Base-by-base conservation (phyloP, 2,329 filamentous ascomycete species). In the Ceratocystis lukuohia region DNA sequence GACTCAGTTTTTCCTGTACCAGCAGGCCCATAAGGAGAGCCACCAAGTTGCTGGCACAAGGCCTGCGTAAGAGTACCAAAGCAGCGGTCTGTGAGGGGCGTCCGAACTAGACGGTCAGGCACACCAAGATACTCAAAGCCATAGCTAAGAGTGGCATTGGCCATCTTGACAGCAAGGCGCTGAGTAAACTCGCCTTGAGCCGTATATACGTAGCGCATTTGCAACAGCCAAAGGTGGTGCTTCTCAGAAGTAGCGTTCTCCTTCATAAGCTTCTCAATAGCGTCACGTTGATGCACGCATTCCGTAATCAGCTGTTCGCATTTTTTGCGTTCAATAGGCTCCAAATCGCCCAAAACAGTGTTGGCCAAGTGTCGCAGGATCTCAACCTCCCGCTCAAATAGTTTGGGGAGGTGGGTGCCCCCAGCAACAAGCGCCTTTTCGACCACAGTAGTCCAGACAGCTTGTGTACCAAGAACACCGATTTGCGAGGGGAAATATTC, bases 1-100 rank as follows among this genome's bases (percentile, higher is more conserved):
- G 94, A 99, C 74, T 99, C 94, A 0, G 94, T 99, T 78, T 99
- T 99, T 75, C 94, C 94, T 57, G 94, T 99, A 80, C 94, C 94
- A 68, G 94, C 94, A 70, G 94, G 94, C 64, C 94, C 94, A 72
- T 99, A 99, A 0, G 94, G 94, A 62, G 95, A 99, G 65, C 95
- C 94, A 77, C 94, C 94, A 48, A 99, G 85, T 71, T 91, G 86
- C 76, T 99, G 94, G 74, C 91, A 96, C 61, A 99, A 82, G 10
- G 92, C 94, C 77, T 99, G 94, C 2, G 93, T 97, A 66, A 99
- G 86, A 5, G 95, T 99, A 69, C 97, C 84, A 84, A 99, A 99
- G 77, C 94, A 99, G 69, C 95, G 88, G 75, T 99, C 95, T 0
- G 94, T 99, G 69, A 99, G 84, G 65, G 95, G 95, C 17, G 94